phyloP scores from a whole-genome alignment of 2,329 filamentous ascomycete species.

The Teratosphaeria destructans region DNA sequence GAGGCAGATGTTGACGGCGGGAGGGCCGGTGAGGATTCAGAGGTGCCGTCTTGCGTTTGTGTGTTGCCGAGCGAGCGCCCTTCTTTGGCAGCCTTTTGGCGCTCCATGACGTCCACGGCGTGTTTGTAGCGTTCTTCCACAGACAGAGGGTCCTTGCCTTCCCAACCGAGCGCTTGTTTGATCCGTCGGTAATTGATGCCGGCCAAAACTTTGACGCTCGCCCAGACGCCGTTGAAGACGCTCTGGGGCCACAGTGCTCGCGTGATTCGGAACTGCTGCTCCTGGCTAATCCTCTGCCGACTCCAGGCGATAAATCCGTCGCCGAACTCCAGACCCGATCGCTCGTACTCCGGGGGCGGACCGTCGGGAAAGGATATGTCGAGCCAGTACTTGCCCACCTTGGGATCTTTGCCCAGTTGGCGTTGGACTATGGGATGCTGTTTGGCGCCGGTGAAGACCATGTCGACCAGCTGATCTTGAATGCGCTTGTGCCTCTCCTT shows the following conservation, averaged over 20 bases:
- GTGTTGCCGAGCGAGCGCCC: background rate
- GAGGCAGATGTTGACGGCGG: background rate
- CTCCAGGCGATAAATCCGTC: conserved; percentile 32
- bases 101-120: conserved; percentile 20
- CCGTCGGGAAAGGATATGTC: conserved; percentile 39
- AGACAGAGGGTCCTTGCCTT: conserved; percentile 21
- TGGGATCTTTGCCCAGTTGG: conserved; percentile 30
- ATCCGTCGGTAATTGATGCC: conserved; percentile 26
- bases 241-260: conserved; percentile 30
- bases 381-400: conserved; percentile 36
- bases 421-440: conserved; percentile 23
- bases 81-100: conserved; percentile 14
- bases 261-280: conserved; percentile 30
- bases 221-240: conserved; percentile 25
- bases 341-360: conserved; percentile 39
- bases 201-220: conserved; percentile 24
- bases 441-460: conserved; percentile 22
- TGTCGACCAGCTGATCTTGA: conserved; percentile 29
- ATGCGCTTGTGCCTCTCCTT: conserved; percentile 29
- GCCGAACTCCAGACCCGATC: conserved; percentile 33
- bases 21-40: background rate
- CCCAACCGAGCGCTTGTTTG: conserved; percentile 28
- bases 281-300: conserved; percentile 28
- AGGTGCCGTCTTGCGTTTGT: background rate
- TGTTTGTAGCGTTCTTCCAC: conserved; percentile 22